Conservation (phyloP, 192 early-diverging fungal species). For the Coemansia pectinata region DNA sequence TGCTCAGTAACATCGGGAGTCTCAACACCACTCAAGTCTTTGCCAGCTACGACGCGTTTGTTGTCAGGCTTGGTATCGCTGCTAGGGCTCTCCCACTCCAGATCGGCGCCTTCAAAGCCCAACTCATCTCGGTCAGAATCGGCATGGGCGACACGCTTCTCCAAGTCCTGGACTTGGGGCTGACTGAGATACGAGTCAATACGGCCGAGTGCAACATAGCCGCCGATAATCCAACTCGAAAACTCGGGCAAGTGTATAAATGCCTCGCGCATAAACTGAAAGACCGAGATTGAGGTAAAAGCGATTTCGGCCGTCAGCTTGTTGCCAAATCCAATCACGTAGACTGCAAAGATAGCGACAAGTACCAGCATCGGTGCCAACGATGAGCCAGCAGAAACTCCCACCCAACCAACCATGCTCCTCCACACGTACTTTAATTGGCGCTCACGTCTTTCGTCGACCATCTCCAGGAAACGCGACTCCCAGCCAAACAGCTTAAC, state of each 20-base stretch:
- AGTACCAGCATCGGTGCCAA: conserved; percentile 66
- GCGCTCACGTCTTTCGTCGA: conserved; percentile 63
- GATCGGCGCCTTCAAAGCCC: conserved; percentile 36
- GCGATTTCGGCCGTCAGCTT: conserved; percentile 62
- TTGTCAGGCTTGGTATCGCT: conserved; percentile 5
- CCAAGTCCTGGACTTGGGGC: conserved; percentile 61
- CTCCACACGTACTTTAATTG: conserved; percentile 62
- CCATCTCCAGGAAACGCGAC: conserved; percentile 64
- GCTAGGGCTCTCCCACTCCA: conserved; percentile 29
- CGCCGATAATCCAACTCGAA: conserved; percentile 62
- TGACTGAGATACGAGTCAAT: conserved; percentile 76
- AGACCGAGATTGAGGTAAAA: conserved; percentile 73
- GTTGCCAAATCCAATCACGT: conserved; percentile 60
- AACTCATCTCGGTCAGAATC: neutral
- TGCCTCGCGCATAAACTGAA: conserved; percentile 65
- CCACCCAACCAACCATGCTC: conserved; percentile 57
- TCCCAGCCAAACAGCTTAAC: conserved; percentile 93
- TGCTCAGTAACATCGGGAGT: neutral
- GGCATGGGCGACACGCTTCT: conserved; percentile 27
- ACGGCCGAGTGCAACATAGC: conserved; percentile 65
- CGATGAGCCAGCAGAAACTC: conserved; percentile 56
- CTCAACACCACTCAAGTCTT: neutral
- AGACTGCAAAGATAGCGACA: conserved; percentile 59
- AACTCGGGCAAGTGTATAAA: conserved; percentile 65
- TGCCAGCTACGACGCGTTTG: neutral